Evolutionary conservation across 1,284 basidiomycete genomes (phyloP), one percentile per base, ranked within the genome.

Genomic region (Nidula niveotomentosa): DNA sequence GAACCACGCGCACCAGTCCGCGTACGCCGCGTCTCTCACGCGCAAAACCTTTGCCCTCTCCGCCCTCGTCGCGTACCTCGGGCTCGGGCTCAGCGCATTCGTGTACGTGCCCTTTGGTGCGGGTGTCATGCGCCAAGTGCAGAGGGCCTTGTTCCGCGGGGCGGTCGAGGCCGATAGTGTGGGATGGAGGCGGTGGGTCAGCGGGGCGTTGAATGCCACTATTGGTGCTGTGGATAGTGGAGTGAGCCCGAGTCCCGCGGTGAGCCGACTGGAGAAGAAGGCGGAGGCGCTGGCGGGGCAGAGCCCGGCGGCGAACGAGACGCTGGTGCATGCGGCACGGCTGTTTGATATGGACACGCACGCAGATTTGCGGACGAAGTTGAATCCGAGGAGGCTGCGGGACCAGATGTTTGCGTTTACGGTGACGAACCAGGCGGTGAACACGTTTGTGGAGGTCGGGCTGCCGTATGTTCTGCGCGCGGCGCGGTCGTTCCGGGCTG

Each of bases 391-490:
- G 67, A 79, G 96, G 52, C 79, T 99, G 58, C 85, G 91, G 69
- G 87, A 90, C 49, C 94, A 98, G 77, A 90, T 99, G 79, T 98
- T 98, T 69, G 95, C 96, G 10, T 93, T 91, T 68, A 91, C 88
- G 36, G 94, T 98, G 2, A 98, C 96, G 15, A 94, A 93, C 65
- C 96, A 98, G 76, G 83, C 87, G 13, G 74, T 94, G 60, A 88
- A 91, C 64, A 88, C 90, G 0, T 89, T 96, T 68, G 76, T 84
- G 52, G 96, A 98, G 68, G 77, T 96, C 50, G 91, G 88, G 1
- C 72, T 98, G 13, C 96, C 96, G 1, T 96, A 83, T 65, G 67
- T 96, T 18, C 70, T 90, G 57, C 84, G 93, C 35, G 83, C 77
- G 33, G 71, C 90, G 37, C 72, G 77, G 46, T 76, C 82, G 3